Conservation (phyloP, 345 rosid species). For the Excoecaria agallocha region DNA sequence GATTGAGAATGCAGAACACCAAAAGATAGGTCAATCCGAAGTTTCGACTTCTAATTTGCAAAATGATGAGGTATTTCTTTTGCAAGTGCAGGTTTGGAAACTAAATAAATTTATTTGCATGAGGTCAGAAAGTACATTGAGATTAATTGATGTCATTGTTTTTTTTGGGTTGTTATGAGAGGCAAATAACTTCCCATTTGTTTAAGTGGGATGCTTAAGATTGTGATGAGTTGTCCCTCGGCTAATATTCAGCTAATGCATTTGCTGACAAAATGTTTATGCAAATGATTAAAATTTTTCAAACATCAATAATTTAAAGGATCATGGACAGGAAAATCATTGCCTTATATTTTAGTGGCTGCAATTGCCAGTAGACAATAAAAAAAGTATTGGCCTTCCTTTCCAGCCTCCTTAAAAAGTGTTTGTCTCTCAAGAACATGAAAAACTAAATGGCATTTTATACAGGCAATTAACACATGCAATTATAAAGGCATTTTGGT, state of each 20-base stretch:
- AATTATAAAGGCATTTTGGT: neutral
- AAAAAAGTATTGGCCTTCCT: neutral
- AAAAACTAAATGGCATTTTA: neutral
- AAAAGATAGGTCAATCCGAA: constrained; percentile 35
- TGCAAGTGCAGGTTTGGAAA: neutral
- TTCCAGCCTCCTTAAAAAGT: neutral
- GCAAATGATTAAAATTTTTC: neutral
- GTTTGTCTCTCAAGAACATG: neutral
- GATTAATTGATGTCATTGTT: neutral
- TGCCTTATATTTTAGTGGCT: neutral
- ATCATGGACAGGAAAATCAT: too few species aligned
- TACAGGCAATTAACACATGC: neutral
- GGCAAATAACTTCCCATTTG: neutral
- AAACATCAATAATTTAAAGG: neutral
- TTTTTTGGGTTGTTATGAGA: neutral
- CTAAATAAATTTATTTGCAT: neutral
- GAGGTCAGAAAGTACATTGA: neutral
- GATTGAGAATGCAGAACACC: constrained; percentile 26
- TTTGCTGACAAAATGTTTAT: neutral
- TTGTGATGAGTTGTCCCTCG: neutral
- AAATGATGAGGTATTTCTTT: constrained; percentile 45
- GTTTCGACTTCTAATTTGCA: constrained; percentile 38
- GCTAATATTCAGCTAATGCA: neutral
- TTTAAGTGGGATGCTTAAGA: neutral
- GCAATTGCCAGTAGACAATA: neutral